Conservation (phyloP, 2,329 filamentous ascomycete species). For the Ophioceras dolichostomum region DNA sequence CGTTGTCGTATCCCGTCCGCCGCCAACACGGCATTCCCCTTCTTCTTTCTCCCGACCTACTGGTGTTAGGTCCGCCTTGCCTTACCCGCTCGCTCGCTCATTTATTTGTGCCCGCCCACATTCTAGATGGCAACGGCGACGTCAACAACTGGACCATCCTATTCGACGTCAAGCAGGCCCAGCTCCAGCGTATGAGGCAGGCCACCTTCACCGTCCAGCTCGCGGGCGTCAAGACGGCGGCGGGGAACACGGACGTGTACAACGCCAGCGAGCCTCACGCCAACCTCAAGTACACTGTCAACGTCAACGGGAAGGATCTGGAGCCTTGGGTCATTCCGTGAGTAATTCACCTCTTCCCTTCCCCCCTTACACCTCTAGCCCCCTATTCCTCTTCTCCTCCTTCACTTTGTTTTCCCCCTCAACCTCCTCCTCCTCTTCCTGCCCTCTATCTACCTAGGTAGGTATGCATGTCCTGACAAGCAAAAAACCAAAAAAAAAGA, state of each 20-base stretch:
- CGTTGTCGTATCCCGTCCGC: not conserved
- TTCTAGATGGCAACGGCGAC: constrained; percentile 14
- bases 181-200: constrained; percentile 26
- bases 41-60: too few relatives aligned
- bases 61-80: too few relatives aligned
- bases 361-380: not conserved
- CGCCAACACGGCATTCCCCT: too few relatives aligned
- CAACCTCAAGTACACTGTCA: constrained; percentile 36
- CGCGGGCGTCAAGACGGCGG: constrained; percentile 48
- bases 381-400: not conserved
- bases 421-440: too few relatives aligned
- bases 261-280: constrained; percentile 38
- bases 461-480: too few relatives aligned
- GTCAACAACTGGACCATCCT: constrained; percentile 49
- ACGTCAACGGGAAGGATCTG: constrained; percentile 26
- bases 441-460: too few relatives aligned
- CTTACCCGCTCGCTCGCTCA: too few relatives aligned
- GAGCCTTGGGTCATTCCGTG: constrained; percentile 45
- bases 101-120: too few relatives aligned
- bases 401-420: too few relatives aligned
- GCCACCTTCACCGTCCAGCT: constrained; percentile 52
- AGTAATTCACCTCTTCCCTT: constrained; percentile 10
- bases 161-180: constrained; percentile 31
- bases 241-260: constrained; percentile 48
- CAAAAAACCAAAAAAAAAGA: constrained; percentile 12